Conservation (phyloP, 2,329 filamentous ascomycete species). For the Trichoderma gracile region DNA sequence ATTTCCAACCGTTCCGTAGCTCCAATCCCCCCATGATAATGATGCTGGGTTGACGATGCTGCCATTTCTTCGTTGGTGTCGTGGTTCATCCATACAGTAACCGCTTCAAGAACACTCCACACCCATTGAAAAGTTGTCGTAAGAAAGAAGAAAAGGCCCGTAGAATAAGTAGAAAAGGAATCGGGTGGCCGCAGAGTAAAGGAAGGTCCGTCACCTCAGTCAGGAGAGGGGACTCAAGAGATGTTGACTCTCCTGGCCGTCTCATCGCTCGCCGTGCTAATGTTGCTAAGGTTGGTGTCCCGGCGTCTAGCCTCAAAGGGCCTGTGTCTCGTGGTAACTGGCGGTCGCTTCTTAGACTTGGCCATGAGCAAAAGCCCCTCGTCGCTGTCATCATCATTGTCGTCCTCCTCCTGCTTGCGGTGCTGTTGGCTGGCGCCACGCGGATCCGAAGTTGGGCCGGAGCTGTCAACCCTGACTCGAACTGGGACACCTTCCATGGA, state of each 20-base stretch:
- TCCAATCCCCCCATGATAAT: neutral
- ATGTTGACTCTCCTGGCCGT: slow-evolving; percentile 60
- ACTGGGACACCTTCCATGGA: slow-evolving; percentile 40
- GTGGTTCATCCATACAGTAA: neutral
- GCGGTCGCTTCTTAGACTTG: slow-evolving; percentile 50
- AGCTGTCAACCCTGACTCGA: slow-evolving; percentile 34
- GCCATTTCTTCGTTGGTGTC: neutral
- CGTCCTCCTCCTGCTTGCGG: slow-evolving; percentile 42
- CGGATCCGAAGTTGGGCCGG: slow-evolving; percentile 16
- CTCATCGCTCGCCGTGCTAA: slow-evolving; percentile 52
- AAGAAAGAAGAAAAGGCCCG: neutral
- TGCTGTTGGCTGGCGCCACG: slow-evolving; percentile 13
- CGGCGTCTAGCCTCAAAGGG: slow-evolving; percentile 50
- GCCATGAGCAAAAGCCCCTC: slow-evolving; percentile 58
- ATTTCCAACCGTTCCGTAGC: slow-evolving; percentile 9
- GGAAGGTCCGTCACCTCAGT: neutral
- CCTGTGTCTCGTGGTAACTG: slow-evolving; percentile 29
- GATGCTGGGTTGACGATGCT: neutral
- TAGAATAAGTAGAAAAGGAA: neutral
- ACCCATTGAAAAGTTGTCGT: neutral
- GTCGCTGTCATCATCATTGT: slow-evolving; percentile 54
- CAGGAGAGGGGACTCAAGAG: neutral
- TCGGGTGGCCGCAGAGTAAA: neutral
- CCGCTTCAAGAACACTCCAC: slow-evolving; percentile 4
- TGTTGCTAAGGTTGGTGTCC: slow-evolving; percentile 61